Evolutionary conservation across 2,329 filamentous ascomycete species (phyloP).

Genomic region (Beauveria varroae): DNA sequence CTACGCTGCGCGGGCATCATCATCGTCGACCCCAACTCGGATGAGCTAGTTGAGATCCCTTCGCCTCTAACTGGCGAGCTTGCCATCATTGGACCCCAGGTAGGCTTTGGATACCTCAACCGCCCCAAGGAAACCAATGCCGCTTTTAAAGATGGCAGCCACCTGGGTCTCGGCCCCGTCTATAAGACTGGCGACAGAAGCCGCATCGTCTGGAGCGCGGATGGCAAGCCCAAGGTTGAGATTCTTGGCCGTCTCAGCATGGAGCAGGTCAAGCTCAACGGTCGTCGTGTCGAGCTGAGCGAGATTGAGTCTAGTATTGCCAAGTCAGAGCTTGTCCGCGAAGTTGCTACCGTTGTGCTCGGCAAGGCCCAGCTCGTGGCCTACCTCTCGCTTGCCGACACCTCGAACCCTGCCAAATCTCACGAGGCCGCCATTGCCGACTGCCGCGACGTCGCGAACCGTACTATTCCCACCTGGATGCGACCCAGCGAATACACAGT

Average conservation of each 20-base stretch:
- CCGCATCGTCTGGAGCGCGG: slow-evolving; percentile 5
- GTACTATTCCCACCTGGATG: slow-evolving; percentile 10
- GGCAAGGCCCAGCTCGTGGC: slow-evolving; percentile 14
- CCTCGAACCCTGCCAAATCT: not conserved
- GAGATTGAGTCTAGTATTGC: slow-evolving; percentile 9
- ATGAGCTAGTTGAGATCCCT: not conserved
- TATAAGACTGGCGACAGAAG: slow-evolving; percentile 8
- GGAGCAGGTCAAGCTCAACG: slow-evolving; percentile 12
- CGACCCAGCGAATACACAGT: slow-evolving; percentile 8
- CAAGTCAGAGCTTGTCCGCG: slow-evolving; percentile 15
- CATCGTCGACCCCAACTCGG: slow-evolving; percentile 8
- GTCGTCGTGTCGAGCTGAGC: slow-evolving; percentile 10
- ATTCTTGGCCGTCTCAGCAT: slow-evolving; percentile 9
- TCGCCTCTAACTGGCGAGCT: slow-evolving; percentile 11
- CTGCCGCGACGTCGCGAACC: slow-evolving; percentile 9
- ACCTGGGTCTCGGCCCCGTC: slow-evolving; percentile 31
- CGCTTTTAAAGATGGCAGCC: slow-evolving; percentile 6
- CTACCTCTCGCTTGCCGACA: slow-evolving; percentile 4
- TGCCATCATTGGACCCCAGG: slow-evolving; percentile 20
- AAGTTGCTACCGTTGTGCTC: slow-evolving; percentile 40
- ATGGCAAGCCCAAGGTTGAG: slow-evolving; percentile 11
- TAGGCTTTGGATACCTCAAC: slow-evolving; percentile 13
- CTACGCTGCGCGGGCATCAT: slow-evolving; percentile 9
- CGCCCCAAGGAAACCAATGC: slow-evolving; percentile 10
- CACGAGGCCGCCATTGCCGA: not conserved